A percentile compares a stretch with the other conserved stretches of the same genome.
Evolutionary conservation across 75 land plant species (phyloP).

Genomic region (Pinus taeda): DNA sequence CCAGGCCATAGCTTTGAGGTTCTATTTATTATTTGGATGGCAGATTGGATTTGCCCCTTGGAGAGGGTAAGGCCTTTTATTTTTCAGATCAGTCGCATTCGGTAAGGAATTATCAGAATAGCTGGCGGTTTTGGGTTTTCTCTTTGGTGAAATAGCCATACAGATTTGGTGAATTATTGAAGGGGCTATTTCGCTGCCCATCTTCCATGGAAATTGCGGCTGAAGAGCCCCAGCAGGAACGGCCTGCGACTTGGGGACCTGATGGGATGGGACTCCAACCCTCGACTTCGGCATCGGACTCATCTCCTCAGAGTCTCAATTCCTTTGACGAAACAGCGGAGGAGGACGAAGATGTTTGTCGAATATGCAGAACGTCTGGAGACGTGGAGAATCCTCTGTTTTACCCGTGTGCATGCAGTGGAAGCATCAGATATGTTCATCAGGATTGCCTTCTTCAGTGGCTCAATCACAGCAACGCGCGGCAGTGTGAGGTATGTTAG

Average conservation of each 20-base stretch:
- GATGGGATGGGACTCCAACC: neutral
- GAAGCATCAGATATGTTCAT: constrained; percentile 94
- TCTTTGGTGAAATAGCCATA: too few relatives aligned
- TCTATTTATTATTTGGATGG: too few relatives aligned
- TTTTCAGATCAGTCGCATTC: too few relatives aligned
- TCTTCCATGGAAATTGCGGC: too few relatives aligned
- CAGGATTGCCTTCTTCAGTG: constrained; percentile 98
- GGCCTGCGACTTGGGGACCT: neutral
- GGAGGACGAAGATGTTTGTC: constrained; percentile 91
- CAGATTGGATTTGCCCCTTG: too few relatives aligned
- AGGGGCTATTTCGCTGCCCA: too few relatives aligned
- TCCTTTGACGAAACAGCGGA: constrained; percentile 62
- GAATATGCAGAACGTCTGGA: constrained; percentile 91
- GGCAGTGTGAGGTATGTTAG: constrained; percentile 81
- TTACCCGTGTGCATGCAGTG: constrained; percentile 97
- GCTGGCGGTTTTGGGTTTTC: too few relatives aligned
- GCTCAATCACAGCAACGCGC: constrained; percentile 97
- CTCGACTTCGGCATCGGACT: neutral
- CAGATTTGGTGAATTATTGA: too few relatives aligned
- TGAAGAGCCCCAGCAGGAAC: too few relatives aligned
- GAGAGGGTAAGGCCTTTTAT: too few relatives aligned
- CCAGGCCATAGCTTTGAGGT: too few relatives aligned
- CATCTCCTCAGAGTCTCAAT: neutral
- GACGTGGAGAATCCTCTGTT: constrained; percentile 77
- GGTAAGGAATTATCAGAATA: too few relatives aligned